Percentiles rank a stretch among this genome's conserved stretches.
phyloP scores from a whole-genome alignment of 164 flowering plant genomes.

The Magnolia officinalis region DNA sequence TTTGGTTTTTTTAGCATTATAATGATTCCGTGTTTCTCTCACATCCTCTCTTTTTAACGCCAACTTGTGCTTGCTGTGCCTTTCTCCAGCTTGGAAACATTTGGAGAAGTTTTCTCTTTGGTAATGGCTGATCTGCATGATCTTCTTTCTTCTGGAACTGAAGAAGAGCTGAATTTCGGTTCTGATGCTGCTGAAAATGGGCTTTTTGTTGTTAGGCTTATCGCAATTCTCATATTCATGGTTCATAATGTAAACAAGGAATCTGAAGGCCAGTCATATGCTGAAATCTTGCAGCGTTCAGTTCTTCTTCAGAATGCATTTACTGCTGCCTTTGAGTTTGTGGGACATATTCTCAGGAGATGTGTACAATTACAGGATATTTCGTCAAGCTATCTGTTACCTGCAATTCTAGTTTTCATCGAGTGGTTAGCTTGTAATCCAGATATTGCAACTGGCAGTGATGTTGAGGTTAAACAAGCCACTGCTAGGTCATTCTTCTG shows the following conservation, averaged over 20 bases:
- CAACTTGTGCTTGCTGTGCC: conserved; percentile 1
- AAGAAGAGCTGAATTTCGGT: conserved; percentile 69
- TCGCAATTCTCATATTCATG: conserved; percentile 71
- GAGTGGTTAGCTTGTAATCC: conserved; percentile 92
- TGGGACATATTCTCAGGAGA: conserved; percentile 67
- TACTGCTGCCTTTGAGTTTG: conserved; percentile 69
- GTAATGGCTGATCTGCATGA: conserved; percentile 49
- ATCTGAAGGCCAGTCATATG: conserved; percentile 77
- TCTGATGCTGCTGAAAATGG: conserved; percentile 67
- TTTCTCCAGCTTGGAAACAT: conserved; percentile 71
- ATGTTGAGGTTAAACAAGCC: conserved; percentile 69
- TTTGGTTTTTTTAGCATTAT: background rate
- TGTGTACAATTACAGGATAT: conserved; percentile 60
- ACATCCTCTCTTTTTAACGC: background rate
- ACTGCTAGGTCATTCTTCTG: conserved; percentile 65
- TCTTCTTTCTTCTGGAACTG: conserved; percentile 73
- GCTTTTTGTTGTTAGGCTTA: conserved; percentile 58
- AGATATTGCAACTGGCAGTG: conserved; percentile 59
- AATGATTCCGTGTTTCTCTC: background rate
- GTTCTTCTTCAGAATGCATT: conserved; percentile 80
- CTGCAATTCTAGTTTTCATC: conserved; percentile 78
- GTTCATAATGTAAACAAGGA: conserved; percentile 72
- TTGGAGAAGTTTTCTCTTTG: conserved; percentile 63
- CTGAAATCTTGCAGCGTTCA: conserved; percentile 86
- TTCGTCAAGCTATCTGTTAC: conserved; percentile 66